Percentiles rank a stretch among this genome's conserved stretches.
Conservation (phyloP, 1,139 yeast genomes). For the Pichia sp. region DNA sequence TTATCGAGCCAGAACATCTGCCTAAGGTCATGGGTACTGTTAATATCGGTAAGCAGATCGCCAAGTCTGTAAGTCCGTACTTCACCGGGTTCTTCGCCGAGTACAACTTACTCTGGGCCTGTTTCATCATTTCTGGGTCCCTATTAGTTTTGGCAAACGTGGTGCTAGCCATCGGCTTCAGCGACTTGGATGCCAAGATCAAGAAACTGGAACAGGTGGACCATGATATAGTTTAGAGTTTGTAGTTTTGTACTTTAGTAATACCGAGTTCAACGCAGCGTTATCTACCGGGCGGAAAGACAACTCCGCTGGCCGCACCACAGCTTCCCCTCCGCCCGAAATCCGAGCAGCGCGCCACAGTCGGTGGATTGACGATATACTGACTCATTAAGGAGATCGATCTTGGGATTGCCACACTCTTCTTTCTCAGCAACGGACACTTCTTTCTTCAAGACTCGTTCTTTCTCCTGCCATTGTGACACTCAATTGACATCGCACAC, state of each 20-base stretch:
- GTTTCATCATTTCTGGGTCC: conserved; percentile 63
- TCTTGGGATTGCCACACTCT: no score
- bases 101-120: conserved; percentile 45
- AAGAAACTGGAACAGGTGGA: no score
- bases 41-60: conserved; percentile 81
- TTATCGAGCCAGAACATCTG: conserved; percentile 58
- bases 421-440: no score
- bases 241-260: no score
- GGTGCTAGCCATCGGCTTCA: conserved; percentile 42
- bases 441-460: not conserved
- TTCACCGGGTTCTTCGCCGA: conserved; percentile 75
- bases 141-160: conserved; percentile 48
- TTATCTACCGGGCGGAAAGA: no score
- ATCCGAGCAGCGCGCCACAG: no score
- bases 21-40: conserved; percentile 83
- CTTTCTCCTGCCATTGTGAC: not conserved
- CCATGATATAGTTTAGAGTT: no score
- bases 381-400: no score
- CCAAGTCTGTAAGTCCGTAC: conserved; percentile 78
- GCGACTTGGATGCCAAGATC: conserved; percentile 35
- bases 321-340: conserved; percentile 1
- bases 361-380: no score
- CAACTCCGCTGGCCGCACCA: no score
- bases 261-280: no score
- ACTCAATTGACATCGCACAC: no score